phyloP scores from a whole-genome alignment of 2,329 filamentous ascomycete species.

The Chaetomium globosum region DNA sequence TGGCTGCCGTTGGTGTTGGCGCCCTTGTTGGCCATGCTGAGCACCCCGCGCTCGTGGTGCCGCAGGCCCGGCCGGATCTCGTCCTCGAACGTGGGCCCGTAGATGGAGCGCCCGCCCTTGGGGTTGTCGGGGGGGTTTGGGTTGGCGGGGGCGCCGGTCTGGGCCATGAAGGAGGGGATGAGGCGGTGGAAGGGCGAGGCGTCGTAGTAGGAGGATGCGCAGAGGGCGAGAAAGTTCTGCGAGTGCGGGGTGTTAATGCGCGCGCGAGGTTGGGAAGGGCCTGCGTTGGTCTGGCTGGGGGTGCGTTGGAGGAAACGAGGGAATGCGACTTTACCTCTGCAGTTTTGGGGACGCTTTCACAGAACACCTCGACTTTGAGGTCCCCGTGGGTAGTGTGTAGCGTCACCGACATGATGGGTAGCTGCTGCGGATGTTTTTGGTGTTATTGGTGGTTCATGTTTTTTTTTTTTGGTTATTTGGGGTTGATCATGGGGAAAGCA shows the following conservation, averaged over 20 bases:
- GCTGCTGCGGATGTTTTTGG: neutral
- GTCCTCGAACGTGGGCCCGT: conserved; percentile 73
- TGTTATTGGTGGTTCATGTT: conserved; percentile 15
- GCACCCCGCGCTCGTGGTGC: conserved; percentile 68
- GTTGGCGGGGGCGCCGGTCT: conserved; percentile 67
- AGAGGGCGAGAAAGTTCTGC: conserved; percentile 87
- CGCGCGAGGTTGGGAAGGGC: conserved; percentile 22
- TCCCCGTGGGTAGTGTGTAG: conserved; percentile 88
- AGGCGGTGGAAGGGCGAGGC: conserved; percentile 76
- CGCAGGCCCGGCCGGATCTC: conserved; percentile 73
- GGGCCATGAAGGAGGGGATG: conserved; percentile 79
- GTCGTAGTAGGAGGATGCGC: conserved; percentile 77
- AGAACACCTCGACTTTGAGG: conserved; percentile 95
- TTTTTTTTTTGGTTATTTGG: neutral
- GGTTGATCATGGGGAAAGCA: neutral
- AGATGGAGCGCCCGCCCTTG: conserved; percentile 73
- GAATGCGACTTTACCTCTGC: conserved; percentile 63
- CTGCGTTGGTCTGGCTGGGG: too few relatives aligned
- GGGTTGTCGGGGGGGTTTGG: conserved; percentile 58
- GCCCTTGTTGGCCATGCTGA: conserved; percentile 80
- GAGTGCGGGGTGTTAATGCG: conserved; percentile 17
- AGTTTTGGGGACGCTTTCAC: conserved; percentile 90
- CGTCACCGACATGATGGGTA: conserved; percentile 61
- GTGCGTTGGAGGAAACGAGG: neutral
- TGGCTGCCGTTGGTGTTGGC: conserved; percentile 74